A percentile compares a stretch with the other conserved stretches of the same genome.
Conservation (phyloP, 495 filamentous ascomycete genomes). For the Hapsidospora chrysogenum region DNA sequence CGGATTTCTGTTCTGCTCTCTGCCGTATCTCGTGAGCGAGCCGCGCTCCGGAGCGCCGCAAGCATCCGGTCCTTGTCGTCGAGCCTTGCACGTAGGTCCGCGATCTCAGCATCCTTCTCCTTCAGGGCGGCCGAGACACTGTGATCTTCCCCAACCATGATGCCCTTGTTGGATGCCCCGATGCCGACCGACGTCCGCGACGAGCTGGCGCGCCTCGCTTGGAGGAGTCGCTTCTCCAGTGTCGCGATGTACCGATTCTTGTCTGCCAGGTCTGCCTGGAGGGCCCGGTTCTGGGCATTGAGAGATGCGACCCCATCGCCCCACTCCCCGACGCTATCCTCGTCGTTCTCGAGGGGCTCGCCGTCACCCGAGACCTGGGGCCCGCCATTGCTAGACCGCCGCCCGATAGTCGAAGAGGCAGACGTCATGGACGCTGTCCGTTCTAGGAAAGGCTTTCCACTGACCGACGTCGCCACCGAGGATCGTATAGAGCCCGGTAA, state of each 20-base stretch:
- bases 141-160: constrained; percentile 48
- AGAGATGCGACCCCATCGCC: constrained; percentile 75
- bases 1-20: constrained; percentile 22
- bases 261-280: constrained; percentile 85
- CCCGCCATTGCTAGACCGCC: constrained; percentile 20
- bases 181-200: constrained; percentile 64
- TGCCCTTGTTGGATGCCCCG: constrained; percentile 34
- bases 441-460: constrained; percentile 37
- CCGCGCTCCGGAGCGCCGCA: constrained; percentile 67
- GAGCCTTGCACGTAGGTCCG: constrained; percentile 70
- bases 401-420: constrained; percentile 37
- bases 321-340: constrained; percentile 64
- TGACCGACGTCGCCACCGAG: constrained; percentile 53
- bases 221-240: constrained; percentile 77
- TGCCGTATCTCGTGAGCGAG: constrained; percentile 76
- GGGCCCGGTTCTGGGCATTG: constrained; percentile 62
- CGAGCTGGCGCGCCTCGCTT: constrained; percentile 82
- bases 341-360: constrained; percentile 37
- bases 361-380: constrained; percentile 24
- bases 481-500: constrained; percentile 46
- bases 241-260: constrained; percentile 95
- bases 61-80: constrained; percentile 97
- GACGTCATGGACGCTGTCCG: constrained; percentile 53
- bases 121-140: constrained; percentile 50
- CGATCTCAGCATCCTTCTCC: constrained; percentile 90